A percentile compares a stretch with the other conserved stretches of the same genome.
Evolutionary conservation across 2,329 filamentous ascomycete species (phyloP).

Genomic region (Cryphonectria parasitica): DNA sequence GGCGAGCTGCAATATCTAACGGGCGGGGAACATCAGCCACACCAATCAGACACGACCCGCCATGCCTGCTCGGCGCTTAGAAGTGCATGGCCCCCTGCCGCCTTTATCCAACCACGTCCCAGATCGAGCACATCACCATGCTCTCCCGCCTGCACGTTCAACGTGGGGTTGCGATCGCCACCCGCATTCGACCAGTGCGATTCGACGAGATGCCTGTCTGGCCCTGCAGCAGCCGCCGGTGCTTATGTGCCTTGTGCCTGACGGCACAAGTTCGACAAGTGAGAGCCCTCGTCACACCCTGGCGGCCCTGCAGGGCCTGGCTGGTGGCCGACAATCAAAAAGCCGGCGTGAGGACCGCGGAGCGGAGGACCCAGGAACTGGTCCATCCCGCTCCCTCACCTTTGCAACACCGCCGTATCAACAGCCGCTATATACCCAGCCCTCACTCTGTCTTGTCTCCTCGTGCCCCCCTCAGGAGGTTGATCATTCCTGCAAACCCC

Average conservation of each 20-base stretch:
- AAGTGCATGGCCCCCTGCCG: conserved; percentile 37
- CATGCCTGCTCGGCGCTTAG: conserved; percentile 28
- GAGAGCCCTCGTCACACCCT: conserved; percentile 45
- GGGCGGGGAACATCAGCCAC: conserved; percentile 15
- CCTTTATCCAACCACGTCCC: conserved; percentile 47
- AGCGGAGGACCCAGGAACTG: conserved; percentile 21
- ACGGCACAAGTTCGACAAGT: conserved; percentile 43
- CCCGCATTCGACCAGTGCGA: conserved; percentile 40
- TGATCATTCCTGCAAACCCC: conserved; percentile 44
- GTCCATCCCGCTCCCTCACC: conserved; percentile 42
- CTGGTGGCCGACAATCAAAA: conserved; percentile 34
- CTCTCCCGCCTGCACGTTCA: conserved; percentile 34
- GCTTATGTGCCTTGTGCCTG: conserved; percentile 37
- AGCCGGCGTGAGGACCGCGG: conserved; percentile 35
- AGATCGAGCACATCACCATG: conserved; percentile 33
- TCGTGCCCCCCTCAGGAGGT: conserved; percentile 18
- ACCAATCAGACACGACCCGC: conserved; percentile 22
- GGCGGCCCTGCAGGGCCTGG: background rate
- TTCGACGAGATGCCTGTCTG: conserved; percentile 43
- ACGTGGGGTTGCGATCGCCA: conserved; percentile 30
- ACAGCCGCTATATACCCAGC: conserved; percentile 61
- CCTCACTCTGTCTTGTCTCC: conserved; percentile 31
- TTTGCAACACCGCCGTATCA: conserved; percentile 43
- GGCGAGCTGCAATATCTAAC: conserved; percentile 21
- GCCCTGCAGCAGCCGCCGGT: conserved; percentile 43